Evolutionary conservation across 2,329 filamentous ascomycete species (phyloP), one percentile per base, ranked within the genome.

Genomic region (Nemania bipapillata): DNA sequence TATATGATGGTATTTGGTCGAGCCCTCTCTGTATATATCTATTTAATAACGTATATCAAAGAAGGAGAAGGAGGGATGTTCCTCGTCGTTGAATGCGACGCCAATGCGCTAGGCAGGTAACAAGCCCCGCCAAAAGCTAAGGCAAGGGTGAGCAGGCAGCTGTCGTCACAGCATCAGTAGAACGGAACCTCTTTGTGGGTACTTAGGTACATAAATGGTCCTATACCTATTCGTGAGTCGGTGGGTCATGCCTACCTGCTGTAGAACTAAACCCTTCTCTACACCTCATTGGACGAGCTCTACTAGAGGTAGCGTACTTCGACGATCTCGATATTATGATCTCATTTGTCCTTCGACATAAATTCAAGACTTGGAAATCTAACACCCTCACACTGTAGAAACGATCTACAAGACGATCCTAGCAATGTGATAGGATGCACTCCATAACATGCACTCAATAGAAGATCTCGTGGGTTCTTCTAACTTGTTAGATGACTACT

Each of bases 101-200:
- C 6, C 42, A 59, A 67, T 65, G 61, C 58, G 60, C 22, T n/a
- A n/a, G n/a, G n/a, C 56, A 65, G 65, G 65, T 55, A 69, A 22
- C 63, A 42, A 69, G 58, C 58, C 63, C 63, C 66, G 66, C 66
- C 58, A 54, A 58, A 55, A 35, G 17, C 37, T 32, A 26, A 30
- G n/a, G 45, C 30, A 55, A 20, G 12, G 22, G 35, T n/a, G 32
- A 37, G 17, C 37, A 49, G 49, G 58, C 52, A 52, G 32, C 61
- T 68, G 61, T 68, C 66, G 62, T 65, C 62, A 65, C 65, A 62
- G 47, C 8, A 30, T n/a, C n/a, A n/a, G n/a, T n/a, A n/a, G n/a
- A n/a, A n/a, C n/a, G n/a, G n/a, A n/a, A n/a, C n/a, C n/a, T n/a
- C n/a, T n/a, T n/a, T n/a, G n/a, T n/a, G n/a, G n/a, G n/a, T n/a